Evolutionary conservation across 2,329 filamentous ascomycete species (phyloP), one percentile per base, ranked within the genome.

Genomic region (Lasiodiplodia sp.): DNA sequence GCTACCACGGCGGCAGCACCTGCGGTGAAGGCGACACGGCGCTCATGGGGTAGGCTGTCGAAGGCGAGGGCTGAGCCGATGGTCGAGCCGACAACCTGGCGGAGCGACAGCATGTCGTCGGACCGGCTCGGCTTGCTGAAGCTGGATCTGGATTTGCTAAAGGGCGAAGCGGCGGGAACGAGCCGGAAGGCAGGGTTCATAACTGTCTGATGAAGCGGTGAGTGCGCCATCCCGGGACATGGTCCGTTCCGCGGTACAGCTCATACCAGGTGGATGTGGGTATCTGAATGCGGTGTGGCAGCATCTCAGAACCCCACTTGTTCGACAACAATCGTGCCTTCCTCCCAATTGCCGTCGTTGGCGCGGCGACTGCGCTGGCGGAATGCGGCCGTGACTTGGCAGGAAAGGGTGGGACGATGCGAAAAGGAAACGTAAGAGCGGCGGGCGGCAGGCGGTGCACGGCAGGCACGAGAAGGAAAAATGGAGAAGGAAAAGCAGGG

Each of bases 1-100:
- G 94, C 93, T 21, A 98, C 88, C 0, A 99, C 93, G n/a, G 93
- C 95, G 53, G 95, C 93, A 11, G 94, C 96, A 67, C 96, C 96
- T 10, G 96, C 95, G 71, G 94, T 94, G 78, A 97, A 96, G 67
- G 94, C 94, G 80, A 98, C 97, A 63, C 85, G 85, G 68, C 83
- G 83, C 66, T 87, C 90, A 14, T 90, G 88, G 51, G 91, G 84
- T 70, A 95, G 89, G 71, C 88, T 90, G 77, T 96, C 94, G 79
- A 99, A 97, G 71, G 92, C 93, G 77, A 92, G 94, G 51, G 93
- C 91, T 4, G 92, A 92, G 72, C 85, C 88, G 71, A 93, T 95
- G 8, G 95, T 98, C 28, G 94, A 97, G 57, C 96, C 96, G 75
- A 98, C 92, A 68, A 98, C 93, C 71, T 93, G 89, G 78, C 90